These are phyloP conservation scores for Lunularia cruciata DNA, from an alignment of 225 moss, liverwort and hornwort species.

Conservation along the genomic window DNA sequence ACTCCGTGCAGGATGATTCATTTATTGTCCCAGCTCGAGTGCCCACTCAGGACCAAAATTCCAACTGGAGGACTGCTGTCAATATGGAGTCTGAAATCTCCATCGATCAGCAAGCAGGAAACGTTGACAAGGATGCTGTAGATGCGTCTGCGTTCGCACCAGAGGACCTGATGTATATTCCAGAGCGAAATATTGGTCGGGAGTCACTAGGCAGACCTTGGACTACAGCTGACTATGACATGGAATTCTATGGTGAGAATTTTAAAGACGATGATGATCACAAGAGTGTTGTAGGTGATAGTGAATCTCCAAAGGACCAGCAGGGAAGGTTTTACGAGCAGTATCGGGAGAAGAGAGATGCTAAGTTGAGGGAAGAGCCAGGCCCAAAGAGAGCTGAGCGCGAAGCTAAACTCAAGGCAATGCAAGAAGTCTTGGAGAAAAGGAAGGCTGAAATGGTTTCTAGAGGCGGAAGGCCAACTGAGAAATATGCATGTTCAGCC, in stretches of 20 bases:
- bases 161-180: slow-evolving; percentile 52
- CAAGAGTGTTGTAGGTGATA: slow-evolving; percentile 47
- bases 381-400: slow-evolving; percentile 84
- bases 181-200: slow-evolving; percentile 61
- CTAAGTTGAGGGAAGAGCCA: slow-evolving; percentile 80
- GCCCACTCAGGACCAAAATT: slow-evolving; percentile 40
- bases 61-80: slow-evolving; percentile 51
- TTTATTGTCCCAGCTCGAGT: slow-evolving; percentile 43
- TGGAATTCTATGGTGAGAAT: slow-evolving; percentile 46
- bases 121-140: slow-evolving; percentile 14
- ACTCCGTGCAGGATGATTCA: slow-evolving; percentile 44
- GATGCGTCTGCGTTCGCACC: slow-evolving; percentile 29
- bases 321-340: slow-evolving; percentile 94
- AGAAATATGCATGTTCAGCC: slow-evolving; percentile 61
- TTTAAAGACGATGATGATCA: slow-evolving; percentile 49
- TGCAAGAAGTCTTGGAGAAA: slow-evolving; percentile 89
- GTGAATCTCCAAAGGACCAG: slow-evolving; percentile 67
- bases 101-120: slow-evolving; percentile 26
- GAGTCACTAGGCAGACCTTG: slow-evolving; percentile 67
- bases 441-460: slow-evolving; percentile 93
- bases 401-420: slow-evolving; percentile 89
- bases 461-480: slow-evolving; percentile 55
- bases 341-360: slow-evolving; percentile 92
- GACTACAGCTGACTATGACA: slow-evolving; percentile 69
- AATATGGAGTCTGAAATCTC: slow-evolving; percentile 50